phyloP scores from a whole-genome alignment of 1,284 basidiomycete genomes.

The Tilletia walkeri region DNA sequence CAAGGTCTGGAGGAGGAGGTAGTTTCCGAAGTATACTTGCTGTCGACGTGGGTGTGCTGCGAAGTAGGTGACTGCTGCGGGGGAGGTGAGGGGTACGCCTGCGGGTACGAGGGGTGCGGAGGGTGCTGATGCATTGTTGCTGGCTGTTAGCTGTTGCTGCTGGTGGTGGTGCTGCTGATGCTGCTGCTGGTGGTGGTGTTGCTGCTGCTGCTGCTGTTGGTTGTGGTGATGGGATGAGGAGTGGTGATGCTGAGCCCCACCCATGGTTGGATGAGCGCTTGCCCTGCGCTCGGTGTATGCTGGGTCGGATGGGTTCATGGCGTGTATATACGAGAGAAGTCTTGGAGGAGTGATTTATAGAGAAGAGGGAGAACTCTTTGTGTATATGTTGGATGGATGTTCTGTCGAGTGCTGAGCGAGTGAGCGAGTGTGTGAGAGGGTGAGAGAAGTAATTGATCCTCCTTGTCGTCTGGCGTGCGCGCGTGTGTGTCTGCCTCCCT shows the following conservation, averaged over 20 bases:
- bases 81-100: conserved; percentile 52
- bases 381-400: too few species aligned
- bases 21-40: conserved; percentile 56
- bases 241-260: conserved; percentile 12
- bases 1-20: conserved; percentile 53
- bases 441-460: too few species aligned
- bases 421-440: too few species aligned
- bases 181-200: conserved; percentile 14
- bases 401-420: too few species aligned
- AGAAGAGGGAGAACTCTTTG: too few species aligned
- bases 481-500: too few species aligned
- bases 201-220: conserved; percentile 1
- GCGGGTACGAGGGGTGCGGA: conserved; percentile 17
- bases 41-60: conserved; percentile 53
- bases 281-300: conserved; percentile 41
- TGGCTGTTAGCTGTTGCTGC: not conserved
- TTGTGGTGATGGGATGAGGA: not conserved
- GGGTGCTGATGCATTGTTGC: not conserved
- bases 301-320: conserved; percentile 11
- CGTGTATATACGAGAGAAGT: not conserved
- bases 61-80: conserved; percentile 53
- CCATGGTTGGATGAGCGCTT: conserved; percentile 49
- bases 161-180: conserved; percentile 20
- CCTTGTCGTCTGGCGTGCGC: too few species aligned
- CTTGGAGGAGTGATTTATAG: not conserved